Evolutionary conservation across 108 stramenopile species (phyloP), one percentile per base, ranked within the genome.

Genomic region (Heterococcus sp.): DNA sequence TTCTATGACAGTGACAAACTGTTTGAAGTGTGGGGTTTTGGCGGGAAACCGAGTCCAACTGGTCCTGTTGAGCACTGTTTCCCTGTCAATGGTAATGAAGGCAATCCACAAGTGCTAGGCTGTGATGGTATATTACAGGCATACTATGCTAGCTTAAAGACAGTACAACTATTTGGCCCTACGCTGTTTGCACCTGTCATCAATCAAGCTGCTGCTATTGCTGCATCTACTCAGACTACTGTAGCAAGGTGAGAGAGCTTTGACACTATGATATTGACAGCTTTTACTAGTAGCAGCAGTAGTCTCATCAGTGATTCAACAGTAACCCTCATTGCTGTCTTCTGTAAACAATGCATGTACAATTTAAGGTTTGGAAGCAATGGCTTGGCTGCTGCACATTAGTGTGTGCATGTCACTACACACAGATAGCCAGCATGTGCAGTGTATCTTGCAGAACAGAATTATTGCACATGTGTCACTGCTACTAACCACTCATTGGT

Each of bases 11-110:
- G 79, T 0, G 89, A 87, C 64, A 87, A 91, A 73, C 65, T 87
- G 28, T 95, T 90, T 38, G 90, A 88, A 36, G 84, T 95, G 14
- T 95, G 87, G 87, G 95, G 96, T 0, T 95, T 94, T 75, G 96
- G 96, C 29, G 94, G 91, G 14, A 91, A 92, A 71, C 86, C 92
- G 30, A 78, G 86, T 34, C 92, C 88, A 37, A 82, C 36, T 8
- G 68, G 37, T 8, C 73, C 75, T 27, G 80, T 72, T 14, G 78
- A 75, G 32, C 84, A 85, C 35, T 46, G 80, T 46, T 85, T 85
- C 38, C 80, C 84, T n/a, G 81, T 86, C 5, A 83, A 80, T 30
- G 76, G 76, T 2, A 34, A 87, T 14, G 82, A 40, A 2, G 38
- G 76, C 0, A 27, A 37, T 29, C 84, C 83, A 1, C 67, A 82